Conservation (phyloP, 2,329 filamentous ascomycete genomes). For the Dothiorella sarmentorum region DNA sequence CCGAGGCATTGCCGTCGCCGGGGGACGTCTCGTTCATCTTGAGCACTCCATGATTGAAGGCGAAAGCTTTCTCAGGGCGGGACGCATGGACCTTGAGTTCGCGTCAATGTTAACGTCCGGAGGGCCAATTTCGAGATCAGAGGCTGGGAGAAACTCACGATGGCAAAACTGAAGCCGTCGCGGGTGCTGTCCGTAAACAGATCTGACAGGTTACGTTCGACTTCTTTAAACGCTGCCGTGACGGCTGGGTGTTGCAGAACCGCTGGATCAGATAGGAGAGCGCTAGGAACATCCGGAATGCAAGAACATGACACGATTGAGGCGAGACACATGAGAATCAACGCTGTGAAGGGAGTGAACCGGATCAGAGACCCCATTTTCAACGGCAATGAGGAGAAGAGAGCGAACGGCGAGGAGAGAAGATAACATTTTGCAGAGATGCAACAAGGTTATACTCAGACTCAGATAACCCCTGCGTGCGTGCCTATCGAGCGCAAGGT, state of each 20-base stretch:
- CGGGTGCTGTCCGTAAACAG: constrained; percentile 26
- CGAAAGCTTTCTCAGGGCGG: constrained; percentile 21
- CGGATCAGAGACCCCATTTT: not conserved
- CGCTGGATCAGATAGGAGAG: constrained; percentile 23
- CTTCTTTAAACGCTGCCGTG: constrained; percentile 25
- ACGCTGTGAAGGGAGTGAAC: not conserved
- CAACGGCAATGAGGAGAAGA: not conserved
- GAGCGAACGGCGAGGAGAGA: not conserved
- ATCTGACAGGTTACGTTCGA: constrained; percentile 23
- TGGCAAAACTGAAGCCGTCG: constrained; percentile 31
- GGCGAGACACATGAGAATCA: not conserved
- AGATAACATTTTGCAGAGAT: not conserved
- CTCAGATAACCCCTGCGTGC: not conserved
- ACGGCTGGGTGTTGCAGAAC: constrained; percentile 27
- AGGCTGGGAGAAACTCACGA: constrained; percentile 28
- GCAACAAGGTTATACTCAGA: not conserved
- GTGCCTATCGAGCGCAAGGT: too few relatives aligned
- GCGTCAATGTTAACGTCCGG: not conserved
- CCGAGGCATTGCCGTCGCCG: not conserved
- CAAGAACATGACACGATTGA: constrained; percentile 21
- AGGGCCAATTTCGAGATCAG: too few relatives aligned
- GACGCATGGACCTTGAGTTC: constrained; percentile 29
- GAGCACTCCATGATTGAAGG: constrained; percentile 30
- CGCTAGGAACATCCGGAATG: constrained; percentile 27
- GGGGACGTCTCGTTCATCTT: constrained; percentile 30